These are phyloP conservation scores for Sporisorium graminicola DNA, from an alignment of 1,284 basidiomycete species.

Conservation along the genomic window DNA sequence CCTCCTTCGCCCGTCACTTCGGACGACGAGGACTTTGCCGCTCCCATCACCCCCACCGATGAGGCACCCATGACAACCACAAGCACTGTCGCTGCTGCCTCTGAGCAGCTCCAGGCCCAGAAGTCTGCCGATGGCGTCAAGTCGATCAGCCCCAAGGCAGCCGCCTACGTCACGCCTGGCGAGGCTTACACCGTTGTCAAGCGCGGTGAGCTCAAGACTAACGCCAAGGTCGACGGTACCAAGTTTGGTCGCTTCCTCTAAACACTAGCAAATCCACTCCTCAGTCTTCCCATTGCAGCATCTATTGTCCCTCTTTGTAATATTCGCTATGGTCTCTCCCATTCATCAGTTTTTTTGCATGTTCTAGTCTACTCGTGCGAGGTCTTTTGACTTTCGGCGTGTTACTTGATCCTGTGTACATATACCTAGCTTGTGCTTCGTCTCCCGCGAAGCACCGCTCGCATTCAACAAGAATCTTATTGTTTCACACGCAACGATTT, in stretches of 20 bases:
- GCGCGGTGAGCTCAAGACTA: constrained; percentile 53
- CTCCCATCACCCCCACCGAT: constrained; percentile 50
- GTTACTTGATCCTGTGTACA: constrained; percentile 27
- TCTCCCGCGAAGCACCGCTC: constrained; percentile 8
- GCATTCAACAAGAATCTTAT: constrained; percentile 13
- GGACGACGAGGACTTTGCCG: constrained; percentile 53
- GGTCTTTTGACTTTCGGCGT: not conserved
- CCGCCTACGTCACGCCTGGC: constrained; percentile 63
- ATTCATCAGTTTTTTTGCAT: constrained; percentile 10
- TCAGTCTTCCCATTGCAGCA: constrained; percentile 17
- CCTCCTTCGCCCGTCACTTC: constrained; percentile 56
- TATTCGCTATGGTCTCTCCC: constrained; percentile 8
- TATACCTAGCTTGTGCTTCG: constrained; percentile 27
- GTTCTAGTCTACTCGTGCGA: constrained; percentile 13
- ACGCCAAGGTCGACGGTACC: constrained; percentile 53
- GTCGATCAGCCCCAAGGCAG: constrained; percentile 49
- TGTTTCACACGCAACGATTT: not conserved
- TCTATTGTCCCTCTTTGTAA: constrained; percentile 6
- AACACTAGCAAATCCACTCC: not conserved
- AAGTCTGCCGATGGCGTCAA: constrained; percentile 46
- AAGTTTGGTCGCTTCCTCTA: constrained; percentile 49
- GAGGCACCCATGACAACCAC: constrained; percentile 43
- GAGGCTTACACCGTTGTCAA: constrained; percentile 64
- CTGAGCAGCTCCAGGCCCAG: constrained; percentile 50
- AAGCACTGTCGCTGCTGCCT: constrained; percentile 42